Percentiles rank a stretch among this genome's conserved stretches.
Conservation (phyloP, 2,329 filamentous ascomycete genomes). For the Leptographium galeiforme region DNA sequence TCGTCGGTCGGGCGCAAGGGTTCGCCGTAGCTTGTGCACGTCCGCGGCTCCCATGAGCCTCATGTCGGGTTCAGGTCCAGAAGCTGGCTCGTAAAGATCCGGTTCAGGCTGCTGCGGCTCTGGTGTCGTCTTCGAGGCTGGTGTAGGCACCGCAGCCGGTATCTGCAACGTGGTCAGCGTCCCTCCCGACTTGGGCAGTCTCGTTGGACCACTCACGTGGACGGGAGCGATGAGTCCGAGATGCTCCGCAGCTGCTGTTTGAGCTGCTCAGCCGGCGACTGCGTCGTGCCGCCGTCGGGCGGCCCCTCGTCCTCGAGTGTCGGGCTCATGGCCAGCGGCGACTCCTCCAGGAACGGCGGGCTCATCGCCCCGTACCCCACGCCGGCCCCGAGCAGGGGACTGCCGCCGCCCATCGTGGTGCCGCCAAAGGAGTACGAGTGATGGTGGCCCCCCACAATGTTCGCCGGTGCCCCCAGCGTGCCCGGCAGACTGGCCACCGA, state of each 20-base stretch:
- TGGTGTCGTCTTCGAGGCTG: conserved; percentile 14
- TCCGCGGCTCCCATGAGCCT: not conserved
- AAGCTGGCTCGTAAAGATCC: conserved; percentile 14
- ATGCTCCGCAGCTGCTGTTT: conserved; percentile 16
- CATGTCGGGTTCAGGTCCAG: conserved; percentile 14
- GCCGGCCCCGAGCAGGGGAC: not conserved
- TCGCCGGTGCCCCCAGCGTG: conserved; percentile 8
- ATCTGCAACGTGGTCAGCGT: conserved; percentile 4
- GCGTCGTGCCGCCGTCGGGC: conserved; percentile 7
- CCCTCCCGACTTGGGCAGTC: not conserved
- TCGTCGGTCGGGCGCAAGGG: no score
- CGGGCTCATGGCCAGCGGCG: conserved; percentile 12
- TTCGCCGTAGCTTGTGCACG: no score
- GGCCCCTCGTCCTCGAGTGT: conserved; percentile 2
- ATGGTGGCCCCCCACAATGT: conserved; percentile 9
- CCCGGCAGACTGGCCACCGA: conserved; percentile 5
- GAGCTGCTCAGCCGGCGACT: conserved; percentile 14
- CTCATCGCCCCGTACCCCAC: conserved; percentile 9
- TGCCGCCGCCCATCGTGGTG: conserved; percentile 1
- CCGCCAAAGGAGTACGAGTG: conserved; percentile 8
- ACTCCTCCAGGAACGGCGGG: conserved; percentile 9
- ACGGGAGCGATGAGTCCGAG: conserved; percentile 14
- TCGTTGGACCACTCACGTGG: conserved; percentile 8
- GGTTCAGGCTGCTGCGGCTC: conserved; percentile 15
- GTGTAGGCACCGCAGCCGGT: conserved; percentile 14